phyloP scores from a whole-genome alignment of 176 grass and related monocot genomes.

The Musa beccarii region DNA sequence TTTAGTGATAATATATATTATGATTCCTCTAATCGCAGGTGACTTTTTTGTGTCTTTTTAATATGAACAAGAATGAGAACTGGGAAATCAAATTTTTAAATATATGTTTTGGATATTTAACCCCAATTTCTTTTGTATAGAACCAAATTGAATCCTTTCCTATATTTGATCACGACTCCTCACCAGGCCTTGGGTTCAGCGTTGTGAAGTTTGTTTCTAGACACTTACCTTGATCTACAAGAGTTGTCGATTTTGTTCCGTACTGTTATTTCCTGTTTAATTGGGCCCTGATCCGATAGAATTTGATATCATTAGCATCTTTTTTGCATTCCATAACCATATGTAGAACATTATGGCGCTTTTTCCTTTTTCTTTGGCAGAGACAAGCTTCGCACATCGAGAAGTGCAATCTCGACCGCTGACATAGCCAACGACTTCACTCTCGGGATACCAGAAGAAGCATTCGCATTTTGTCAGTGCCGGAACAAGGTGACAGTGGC shows the following conservation, averaged over 20 bases:
- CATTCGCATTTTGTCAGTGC: conserved; percentile 67
- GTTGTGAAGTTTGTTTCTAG: not conserved
- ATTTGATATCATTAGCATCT: not conserved
- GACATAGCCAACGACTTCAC: conserved; percentile 57
- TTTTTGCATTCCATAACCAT: not conserved
- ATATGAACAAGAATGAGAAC: too few species aligned
- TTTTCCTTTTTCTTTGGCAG: conserved; percentile 25
- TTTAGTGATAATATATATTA: too few species aligned
- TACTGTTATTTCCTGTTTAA: too few species aligned
- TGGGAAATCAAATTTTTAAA: not conserved
- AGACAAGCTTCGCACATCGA: conserved; percentile 79
- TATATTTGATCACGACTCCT: not conserved
- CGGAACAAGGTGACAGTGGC: conserved; percentile 64
- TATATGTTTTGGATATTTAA: not conserved
- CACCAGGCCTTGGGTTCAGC: not conserved
- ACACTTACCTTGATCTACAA: not conserved
- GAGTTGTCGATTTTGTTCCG: not conserved
- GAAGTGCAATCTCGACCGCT: conserved; percentile 70
- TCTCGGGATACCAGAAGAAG: conserved; percentile 55
- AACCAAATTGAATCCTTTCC: not conserved
- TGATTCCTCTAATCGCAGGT: too few species aligned
- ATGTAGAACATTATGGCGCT: not conserved
- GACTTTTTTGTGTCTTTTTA: too few species aligned
- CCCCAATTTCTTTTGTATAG: not conserved
- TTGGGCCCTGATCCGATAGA: not conserved